Conservation (phyloP, 257 asterid genomes). For the Coffea canephora region DNA sequence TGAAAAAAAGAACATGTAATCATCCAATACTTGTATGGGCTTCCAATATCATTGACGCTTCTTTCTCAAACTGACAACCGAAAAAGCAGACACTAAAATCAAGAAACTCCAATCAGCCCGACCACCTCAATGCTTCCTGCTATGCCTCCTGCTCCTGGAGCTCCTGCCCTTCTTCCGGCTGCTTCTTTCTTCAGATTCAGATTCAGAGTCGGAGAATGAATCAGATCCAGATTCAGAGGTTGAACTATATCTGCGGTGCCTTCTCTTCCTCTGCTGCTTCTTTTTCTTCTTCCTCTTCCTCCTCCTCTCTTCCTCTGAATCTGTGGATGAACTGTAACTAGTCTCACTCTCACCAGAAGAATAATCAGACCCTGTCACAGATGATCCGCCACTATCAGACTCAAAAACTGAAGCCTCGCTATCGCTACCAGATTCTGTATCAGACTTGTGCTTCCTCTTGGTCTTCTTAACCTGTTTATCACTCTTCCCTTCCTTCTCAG, state of each 20-base stretch:
- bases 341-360: slow-evolving; percentile 72
- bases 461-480: slow-evolving; percentile 57
- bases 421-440: slow-evolving; percentile 53
- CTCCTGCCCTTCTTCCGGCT: slow-evolving; percentile 53
- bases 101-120: background rate
- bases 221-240: slow-evolving; percentile 72
- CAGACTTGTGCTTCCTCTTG: slow-evolving; percentile 85
- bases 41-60: background rate
- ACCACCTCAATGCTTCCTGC: slow-evolving; percentile 30
- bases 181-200: slow-evolving; percentile 75
- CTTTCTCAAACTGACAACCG: background rate
- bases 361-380: slow-evolving; percentile 62
- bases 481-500: slow-evolving; percentile 38
- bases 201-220: slow-evolving; percentile 73
- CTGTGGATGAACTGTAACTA: slow-evolving; percentile 65
- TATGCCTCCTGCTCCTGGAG: slow-evolving; percentile 52
- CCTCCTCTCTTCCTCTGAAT: slow-evolving; percentile 94
- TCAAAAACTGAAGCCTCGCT: slow-evolving; percentile 92
- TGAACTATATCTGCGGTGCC: slow-evolving; percentile 55
- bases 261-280: slow-evolving; percentile 61
- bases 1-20: background rate
- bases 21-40: background rate
- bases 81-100: background rate
- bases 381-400: slow-evolving; percentile 62
- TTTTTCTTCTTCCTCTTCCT: slow-evolving; percentile 62